phyloP scores from a whole-genome alignment of 768 basidiomycete genomes.

The Nevesoporus exiguus region DNA sequence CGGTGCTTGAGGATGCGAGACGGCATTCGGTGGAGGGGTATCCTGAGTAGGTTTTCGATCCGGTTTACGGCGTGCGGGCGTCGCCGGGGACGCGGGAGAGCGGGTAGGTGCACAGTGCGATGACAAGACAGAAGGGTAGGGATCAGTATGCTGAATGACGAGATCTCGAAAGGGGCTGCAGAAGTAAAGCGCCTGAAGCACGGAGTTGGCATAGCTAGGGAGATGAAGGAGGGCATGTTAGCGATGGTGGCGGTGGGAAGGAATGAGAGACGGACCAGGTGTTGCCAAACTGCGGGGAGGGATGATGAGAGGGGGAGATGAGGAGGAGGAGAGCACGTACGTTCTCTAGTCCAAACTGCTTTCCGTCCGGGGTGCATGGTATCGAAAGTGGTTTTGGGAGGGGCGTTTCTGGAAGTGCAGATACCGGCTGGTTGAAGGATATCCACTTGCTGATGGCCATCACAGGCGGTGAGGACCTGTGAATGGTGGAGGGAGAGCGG shows the following conservation, averaged over 20 bases:
- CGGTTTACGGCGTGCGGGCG: constrained; percentile 48
- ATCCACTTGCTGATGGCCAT: constrained; percentile 41
- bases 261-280: constrained; percentile 64
- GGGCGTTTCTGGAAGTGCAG: constrained; percentile 23
- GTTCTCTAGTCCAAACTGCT: constrained; percentile 96
- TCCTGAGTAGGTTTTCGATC: constrained; percentile 50
- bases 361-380: constrained; percentile 61
- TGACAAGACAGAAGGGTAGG: constrained; percentile 34
- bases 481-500: background rate
- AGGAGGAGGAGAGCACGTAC: constrained; percentile 47
- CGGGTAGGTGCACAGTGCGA: constrained; percentile 22
- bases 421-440: constrained; percentile 31
- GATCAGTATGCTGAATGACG: constrained; percentile 65
- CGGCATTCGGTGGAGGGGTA: constrained; percentile 24
- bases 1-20: constrained; percentile 32
- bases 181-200: constrained; percentile 95
- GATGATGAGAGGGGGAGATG: constrained; percentile 7
- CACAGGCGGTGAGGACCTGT: background rate
- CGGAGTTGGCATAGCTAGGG: constrained; percentile 94
- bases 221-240: constrained; percentile 21
- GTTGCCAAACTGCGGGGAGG: constrained; percentile 78
- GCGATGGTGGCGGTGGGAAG: constrained; percentile 7
- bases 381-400: constrained; percentile 34
- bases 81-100: constrained; percentile 27
- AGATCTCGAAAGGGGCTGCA: constrained; percentile 92